Evolutionary conservation across 768 basidiomycete species (phyloP), one percentile per base, ranked within the genome.

Genomic region (Auricularia auricula-judae): DNA sequence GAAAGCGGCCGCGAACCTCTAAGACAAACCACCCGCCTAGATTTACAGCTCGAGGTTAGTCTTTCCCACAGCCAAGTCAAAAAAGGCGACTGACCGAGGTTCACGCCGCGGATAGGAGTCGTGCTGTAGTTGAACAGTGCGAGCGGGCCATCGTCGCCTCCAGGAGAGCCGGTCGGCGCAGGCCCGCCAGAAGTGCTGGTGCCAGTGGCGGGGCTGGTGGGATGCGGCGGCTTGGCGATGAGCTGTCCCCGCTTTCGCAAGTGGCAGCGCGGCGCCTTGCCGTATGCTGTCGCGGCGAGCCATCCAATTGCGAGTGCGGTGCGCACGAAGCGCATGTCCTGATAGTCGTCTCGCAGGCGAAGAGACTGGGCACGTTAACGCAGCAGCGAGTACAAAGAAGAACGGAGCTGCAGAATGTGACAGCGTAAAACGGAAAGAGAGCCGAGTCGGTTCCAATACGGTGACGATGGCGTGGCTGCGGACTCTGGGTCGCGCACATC

Each of bases 21-120:
- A 86, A 73, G 16, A 86, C 82, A 65, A 86, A 80, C 85, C 85
- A 86, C 1, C 84, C 84, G 16, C 84, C 84, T 35, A 84, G 84
- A 66, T 8, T 14, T 42, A 47, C n/a, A 51, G 16, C 12, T 61
- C 36, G 2, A 59, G 34, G 53, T 34, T 39, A 23, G 63, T 29
- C 2, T 3, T 29, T 0, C 29, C 29, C 29, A 0, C 29, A 29
- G 29, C 29, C 29, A 29, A 29, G 29, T 29, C n/a, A 21, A 42
- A 58, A 7, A 54, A 23, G 3, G 56, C n/a, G 4, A 80, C 84
- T 67, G 67, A 85, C 85, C 64, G 18, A 86, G 71, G 68, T 86
- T 86, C 5, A 87, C 85, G 21, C 84, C 85, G 18, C 84, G 77
- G 63, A 86, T 78, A 35, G 76, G 77, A 21, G 77, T 72, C 21